Evolutionary conservation across 148 eudicot species (phyloP), one percentile per base, ranked within the genome.

Genomic region (Fagopyrum tataricum): DNA sequence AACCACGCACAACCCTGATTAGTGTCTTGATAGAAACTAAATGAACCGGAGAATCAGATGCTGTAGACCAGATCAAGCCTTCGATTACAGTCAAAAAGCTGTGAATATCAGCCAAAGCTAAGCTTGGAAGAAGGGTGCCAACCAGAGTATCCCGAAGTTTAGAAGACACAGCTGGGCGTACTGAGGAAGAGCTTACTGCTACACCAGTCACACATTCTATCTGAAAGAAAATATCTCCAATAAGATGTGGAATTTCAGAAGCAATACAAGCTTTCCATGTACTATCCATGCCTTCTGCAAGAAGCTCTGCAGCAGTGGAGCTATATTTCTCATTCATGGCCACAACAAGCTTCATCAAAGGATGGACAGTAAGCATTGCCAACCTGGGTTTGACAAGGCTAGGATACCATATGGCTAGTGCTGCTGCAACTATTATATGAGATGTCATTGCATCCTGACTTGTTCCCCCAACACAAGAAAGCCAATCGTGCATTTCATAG

Each of bases 41-140:
- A 86, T 92, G 97, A 83, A 92, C 97, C 47, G 96, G 94, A 78
- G 99, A 96, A 84, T 96, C 99, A 82, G 99, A 96, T 51, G 99
- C 96, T 18, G 96, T 96, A 24, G 99, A 96, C 97, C 97, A 96
- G 73, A 96, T 90, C 72, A 92, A 93, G 72, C 97, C 90, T 81
- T 92, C 96, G 66, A 92, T 81, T 42, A 90, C 96, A 77, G 85
- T 85, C 71, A 96, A 84, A 85, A 90, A 96, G 48, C 91, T 90
- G n/a, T 76, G 84, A 77, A 85, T 82, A 80, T 96, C 99, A 18
- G 97, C 94, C 91, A 87, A 74, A 72, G 97, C 97, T 77, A 96
- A 75, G 78, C 94, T 96, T n/a, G 97, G 99, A 77, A 96, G 90
- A 80, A 92, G 99, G 78, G 85, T 75, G 76, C 81, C 82, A 72